Evolutionary conservation across 352 stramenopile genomes (phyloP), one percentile per base, ranked within the genome.

Genomic region (Phytopythium chamaehyphon): DNA sequence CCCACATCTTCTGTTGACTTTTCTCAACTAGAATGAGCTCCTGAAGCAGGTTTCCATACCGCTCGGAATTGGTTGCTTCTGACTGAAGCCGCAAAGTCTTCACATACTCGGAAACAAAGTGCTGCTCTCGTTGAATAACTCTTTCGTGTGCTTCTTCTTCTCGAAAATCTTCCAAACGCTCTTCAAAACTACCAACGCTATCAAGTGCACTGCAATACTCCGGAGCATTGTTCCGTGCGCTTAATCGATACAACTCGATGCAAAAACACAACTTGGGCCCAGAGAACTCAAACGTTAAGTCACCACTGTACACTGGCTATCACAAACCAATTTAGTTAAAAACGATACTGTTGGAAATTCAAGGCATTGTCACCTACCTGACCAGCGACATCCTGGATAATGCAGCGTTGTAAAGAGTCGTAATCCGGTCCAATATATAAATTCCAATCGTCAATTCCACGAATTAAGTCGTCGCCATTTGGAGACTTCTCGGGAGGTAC

Each of bases 21-120:
- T 55, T 71, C 31, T 90, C 79, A 8, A 90, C 76, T 8, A 64
- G 45, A 14, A 89, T 68, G 1, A 92, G 64, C 49, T 90, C 82
- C 46, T 87, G 55, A 1, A 92, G 45, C 1, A 92, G 38, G 22
- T 83, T 66, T 3, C 71, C 75, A 3, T 60, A 71, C 14, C 82
- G 55, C 36, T 89, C 71, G 33, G 68, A 83, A 12, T 62, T 85
- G 2, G 63, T 82, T 35, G 81, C 67, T 47, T 85, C 83, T 0
- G 72, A 62, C 49, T 92, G 79, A 61, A 88, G 71, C 2, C 79
- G 65, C 22, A 92, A 59, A 2, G 71, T 89, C 47, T 90, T 90
- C 10, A 90, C 67, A 6, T 89, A 38, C 36, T 92, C 79, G 0
- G 82, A 90, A 0, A 90, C 59, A 31, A 89, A 71, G 33, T 90